phyloP scores from a whole-genome alignment of 129 eudicot species.

The Kitagawia praeruptora region DNA sequence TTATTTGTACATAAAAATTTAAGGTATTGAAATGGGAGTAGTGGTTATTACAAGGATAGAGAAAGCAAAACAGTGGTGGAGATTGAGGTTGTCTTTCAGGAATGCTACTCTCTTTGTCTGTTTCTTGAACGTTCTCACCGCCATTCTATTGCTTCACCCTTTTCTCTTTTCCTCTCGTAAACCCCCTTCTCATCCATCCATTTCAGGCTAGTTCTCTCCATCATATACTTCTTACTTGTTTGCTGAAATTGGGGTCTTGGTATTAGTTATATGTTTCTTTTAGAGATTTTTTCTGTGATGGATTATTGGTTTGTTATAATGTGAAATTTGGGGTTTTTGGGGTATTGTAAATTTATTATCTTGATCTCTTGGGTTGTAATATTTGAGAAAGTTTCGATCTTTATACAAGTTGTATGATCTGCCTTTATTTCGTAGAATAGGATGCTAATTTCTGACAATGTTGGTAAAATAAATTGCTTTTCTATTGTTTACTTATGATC shows the following conservation, averaged over 20 bases:
- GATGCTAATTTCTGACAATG: background rate
- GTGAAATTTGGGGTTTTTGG: too few relatives aligned
- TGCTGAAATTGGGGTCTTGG: background rate
- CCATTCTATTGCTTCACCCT: conserved; percentile 45
- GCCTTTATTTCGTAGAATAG: background rate
- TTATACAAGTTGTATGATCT: background rate
- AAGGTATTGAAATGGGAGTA: background rate
- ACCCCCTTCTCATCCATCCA: conserved; percentile 21
- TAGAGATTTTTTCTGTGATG: background rate
- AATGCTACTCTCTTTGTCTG: conserved; percentile 65
- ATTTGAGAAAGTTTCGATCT: background rate
- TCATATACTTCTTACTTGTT: background rate
- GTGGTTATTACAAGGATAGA: conserved; percentile 25
- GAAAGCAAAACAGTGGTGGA: conserved; percentile 36
- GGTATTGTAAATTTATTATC: too few relatives aligned
- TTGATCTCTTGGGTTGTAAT: background rate
- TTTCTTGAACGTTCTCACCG: conserved; percentile 58
- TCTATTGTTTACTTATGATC: background rate
- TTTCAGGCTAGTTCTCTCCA: conserved; percentile 28
- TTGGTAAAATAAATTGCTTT: background rate
- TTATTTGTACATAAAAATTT: too few relatives aligned
- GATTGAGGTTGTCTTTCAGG: conserved; percentile 43
- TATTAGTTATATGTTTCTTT: background rate
- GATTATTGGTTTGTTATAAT: too few relatives aligned
- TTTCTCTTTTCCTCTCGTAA: conserved; percentile 40